These are phyloP conservation scores for Metschnikowia kofuensis DNA, from an alignment of 805 yeast genomes.

Conservation along the genomic window DNA sequence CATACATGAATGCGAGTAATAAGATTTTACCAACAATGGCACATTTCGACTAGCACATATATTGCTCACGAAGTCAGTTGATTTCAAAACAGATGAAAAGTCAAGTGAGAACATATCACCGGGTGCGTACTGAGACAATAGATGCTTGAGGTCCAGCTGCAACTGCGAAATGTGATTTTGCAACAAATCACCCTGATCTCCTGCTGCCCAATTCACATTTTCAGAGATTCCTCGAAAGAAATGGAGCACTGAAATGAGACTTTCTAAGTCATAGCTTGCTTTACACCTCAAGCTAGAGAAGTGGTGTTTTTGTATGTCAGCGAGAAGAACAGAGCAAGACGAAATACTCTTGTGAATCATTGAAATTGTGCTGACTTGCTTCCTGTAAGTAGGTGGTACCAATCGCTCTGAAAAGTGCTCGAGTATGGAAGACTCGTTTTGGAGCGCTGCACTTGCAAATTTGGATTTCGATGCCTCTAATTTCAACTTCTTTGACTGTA, in stretches of 20 bases:
- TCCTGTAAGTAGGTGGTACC: slow-evolving; percentile 2
- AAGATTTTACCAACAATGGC: not conserved
- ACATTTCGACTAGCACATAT: not conserved
- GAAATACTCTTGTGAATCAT: not conserved
- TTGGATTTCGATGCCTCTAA: not conserved
- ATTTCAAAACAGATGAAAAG: not conserved
- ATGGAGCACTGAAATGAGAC: not conserved
- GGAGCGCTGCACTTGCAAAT: not conserved
- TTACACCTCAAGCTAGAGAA: not conserved
- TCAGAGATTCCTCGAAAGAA: slow-evolving; percentile 1
- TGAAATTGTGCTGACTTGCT: slow-evolving; percentile 1
- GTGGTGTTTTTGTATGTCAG: not conserved
- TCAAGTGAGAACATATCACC: slow-evolving; percentile 3
- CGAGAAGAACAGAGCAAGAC: slow-evolving; percentile 1
- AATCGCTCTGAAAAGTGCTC: not conserved
- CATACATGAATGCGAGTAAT: not conserved
- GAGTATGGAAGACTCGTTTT: not conserved
- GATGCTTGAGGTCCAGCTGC: not conserved
- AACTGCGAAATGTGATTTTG: not conserved
- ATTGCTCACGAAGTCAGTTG: not conserved
- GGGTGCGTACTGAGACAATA: not conserved
- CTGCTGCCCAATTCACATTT: not conserved
- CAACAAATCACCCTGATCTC: not conserved
- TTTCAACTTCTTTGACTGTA: slow-evolving; percentile 3
- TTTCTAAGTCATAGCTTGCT: not conserved